Conservation (phyloP, 768 basidiomycete genomes). For the Leccinum rimulosum region DNA sequence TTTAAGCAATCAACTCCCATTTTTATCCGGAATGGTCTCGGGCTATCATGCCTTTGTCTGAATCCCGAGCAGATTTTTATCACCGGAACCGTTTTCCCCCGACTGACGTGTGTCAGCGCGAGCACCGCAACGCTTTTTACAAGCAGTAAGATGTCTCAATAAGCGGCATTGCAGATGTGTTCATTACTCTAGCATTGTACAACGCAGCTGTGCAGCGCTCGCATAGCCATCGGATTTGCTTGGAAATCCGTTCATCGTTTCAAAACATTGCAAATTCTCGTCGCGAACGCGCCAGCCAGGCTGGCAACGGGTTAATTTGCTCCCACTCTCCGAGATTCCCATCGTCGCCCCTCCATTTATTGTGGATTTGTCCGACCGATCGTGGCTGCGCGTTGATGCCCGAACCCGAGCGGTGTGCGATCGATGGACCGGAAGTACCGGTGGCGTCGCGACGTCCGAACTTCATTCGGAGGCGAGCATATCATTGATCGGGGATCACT, state of each 20-base stretch:
- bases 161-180: not conserved
- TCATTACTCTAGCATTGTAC: not conserved
- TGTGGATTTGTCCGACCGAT: constrained; percentile 34
- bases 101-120: not conserved
- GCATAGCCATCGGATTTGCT: not conserved
- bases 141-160: not conserved
- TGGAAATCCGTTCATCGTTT: not conserved
- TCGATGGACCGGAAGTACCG: not conserved
- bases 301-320: constrained; percentile 24
- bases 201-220: not conserved
- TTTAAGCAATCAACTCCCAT: not conserved
- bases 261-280: not conserved
- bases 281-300: not conserved
- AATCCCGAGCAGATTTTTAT: not conserved
- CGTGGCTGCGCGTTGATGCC: constrained; percentile 52
- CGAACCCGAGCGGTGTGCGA: constrained; percentile 46
- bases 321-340: constrained; percentile 50
- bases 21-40: constrained; percentile 3
- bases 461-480: not conserved
- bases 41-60: not conserved
- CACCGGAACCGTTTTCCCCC: not conserved
- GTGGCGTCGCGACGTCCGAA: not conserved
- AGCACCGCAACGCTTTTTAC: not conserved
- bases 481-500: not conserved
- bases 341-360: constrained; percentile 57